A percentile compares a stretch with the other conserved stretches of the same genome.
Conservation (phyloP, 169 alveolate species). For the Babesia divergens region DNA sequence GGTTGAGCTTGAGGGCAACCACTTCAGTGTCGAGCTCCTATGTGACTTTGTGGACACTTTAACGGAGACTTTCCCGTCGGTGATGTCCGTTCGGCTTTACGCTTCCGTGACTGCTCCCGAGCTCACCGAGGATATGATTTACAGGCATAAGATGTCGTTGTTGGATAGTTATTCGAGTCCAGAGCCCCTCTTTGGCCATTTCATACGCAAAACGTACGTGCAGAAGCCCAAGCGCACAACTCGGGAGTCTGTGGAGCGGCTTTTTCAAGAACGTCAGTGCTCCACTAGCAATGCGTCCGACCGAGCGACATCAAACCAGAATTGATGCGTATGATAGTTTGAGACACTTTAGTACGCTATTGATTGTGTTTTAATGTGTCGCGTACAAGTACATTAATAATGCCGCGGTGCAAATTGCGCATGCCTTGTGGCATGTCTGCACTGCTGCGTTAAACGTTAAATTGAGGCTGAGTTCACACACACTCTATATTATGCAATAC, state of each 20-base stretch:
- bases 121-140: neutral
- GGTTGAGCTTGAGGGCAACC: slow-evolving; percentile 56
- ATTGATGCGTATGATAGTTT: too few relatives aligned
- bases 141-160: neutral
- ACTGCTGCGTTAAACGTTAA: too few relatives aligned
- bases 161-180: slow-evolving; percentile 10
- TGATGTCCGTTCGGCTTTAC: slow-evolving; percentile 10
- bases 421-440: too few relatives aligned
- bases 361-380: too few relatives aligned
- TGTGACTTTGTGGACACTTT: slow-evolving; percentile 3
- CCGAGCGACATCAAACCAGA: too few relatives aligned
- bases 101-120: slow-evolving; percentile 17
- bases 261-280: neutral
- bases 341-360: too few relatives aligned
- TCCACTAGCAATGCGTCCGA: too few relatives aligned
- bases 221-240: slow-evolving; percentile 48
- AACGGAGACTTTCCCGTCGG: slow-evolving; percentile 12
- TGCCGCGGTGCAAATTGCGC: too few relatives aligned
- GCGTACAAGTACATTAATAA: too few relatives aligned
- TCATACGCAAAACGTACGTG: slow-evolving; percentile 5
- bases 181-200: slow-evolving; percentile 43
- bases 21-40: neutral
- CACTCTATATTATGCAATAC: too few relatives aligned
- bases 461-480: too few relatives aligned
- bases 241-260: slow-evolving; percentile 5